A percentile compares a stretch with the other conserved stretches of the same genome.
These are phyloP conservation scores for Phascolomyces articulosus DNA, from an alignment of 371 early-diverging fungal species.

Conservation along the genomic window DNA sequence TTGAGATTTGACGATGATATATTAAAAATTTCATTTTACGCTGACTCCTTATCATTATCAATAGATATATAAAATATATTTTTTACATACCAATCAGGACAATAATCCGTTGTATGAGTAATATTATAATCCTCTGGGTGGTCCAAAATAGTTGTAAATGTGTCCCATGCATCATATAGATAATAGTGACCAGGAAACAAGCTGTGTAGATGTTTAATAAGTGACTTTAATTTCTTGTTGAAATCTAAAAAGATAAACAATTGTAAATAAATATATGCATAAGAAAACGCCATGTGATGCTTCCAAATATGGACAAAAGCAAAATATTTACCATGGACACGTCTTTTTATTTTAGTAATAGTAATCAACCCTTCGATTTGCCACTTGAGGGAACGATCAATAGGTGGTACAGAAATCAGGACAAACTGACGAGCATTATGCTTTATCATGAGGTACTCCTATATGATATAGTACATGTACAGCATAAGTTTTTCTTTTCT, in stretches of 20 bases:
- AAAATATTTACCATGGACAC: slow-evolving; percentile 26
- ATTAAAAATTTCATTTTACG: too few relatives aligned
- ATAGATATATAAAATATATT: background rate
- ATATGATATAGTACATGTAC: too few relatives aligned
- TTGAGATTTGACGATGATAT: background rate
- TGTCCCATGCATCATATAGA: slow-evolving; percentile 32
- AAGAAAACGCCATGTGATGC: background rate
- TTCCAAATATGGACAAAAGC: background rate
- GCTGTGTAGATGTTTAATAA: slow-evolving; percentile 18
- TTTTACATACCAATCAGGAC: slow-evolving; percentile 30
- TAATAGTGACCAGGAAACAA: slow-evolving; percentile 7
- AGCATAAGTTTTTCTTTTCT: too few relatives aligned
- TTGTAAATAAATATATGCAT: background rate
- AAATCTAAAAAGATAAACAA: slow-evolving; percentile 19
- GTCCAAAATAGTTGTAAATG: slow-evolving; percentile 30
- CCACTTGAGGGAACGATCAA: slow-evolving; percentile 40
- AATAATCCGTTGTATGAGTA: slow-evolving; percentile 22
- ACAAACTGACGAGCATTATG: slow-evolving; percentile 30
- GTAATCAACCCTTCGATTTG: background rate
- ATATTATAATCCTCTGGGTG: slow-evolving; percentile 22
- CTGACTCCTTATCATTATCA: too few relatives aligned
- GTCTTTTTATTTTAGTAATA: slow-evolving; percentile 10
- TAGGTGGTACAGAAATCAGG: slow-evolving; percentile 40
- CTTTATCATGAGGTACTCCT: slow-evolving; percentile 22
- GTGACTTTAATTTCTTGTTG: slow-evolving; percentile 23